Base-by-base conservation (phyloP, 2,329 filamentous ascomycete species). In the Verticillium isaacii region DNA sequence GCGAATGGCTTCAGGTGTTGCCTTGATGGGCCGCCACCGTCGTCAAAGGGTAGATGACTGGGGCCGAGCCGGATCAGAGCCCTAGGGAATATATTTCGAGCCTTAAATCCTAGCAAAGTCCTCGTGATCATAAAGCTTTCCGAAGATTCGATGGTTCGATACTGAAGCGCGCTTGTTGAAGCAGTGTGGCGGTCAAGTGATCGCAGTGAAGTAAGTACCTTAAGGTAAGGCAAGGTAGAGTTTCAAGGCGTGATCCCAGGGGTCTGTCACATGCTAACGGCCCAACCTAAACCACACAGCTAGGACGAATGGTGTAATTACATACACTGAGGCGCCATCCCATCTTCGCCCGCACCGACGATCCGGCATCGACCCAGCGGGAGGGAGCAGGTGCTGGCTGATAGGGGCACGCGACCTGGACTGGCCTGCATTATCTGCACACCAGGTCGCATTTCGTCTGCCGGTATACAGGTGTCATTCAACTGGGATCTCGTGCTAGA, bases 381-480 rank as follows among this genome's bases (percentile, higher is more conserved):
- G 17, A 17, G 37, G 23, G 19, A 25, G 54, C 6, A 17, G 8
- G 57, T 29, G 32, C 17, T 50, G 54, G 39, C 12, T 41, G 60
- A 62, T 60, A 58, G 61, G 63, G 63, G 61, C 63, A 64, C 59
- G 63, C 59, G 63, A 64, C 63, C 63, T 61, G 19, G 23, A 41
- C 29, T 8, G 34, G 19, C 17, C 37, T 41, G 37, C 37, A 41
- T 41, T 41, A 7, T 15, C 37, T 41, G 17, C 17, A 19, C 37
- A 41, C 37, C 37, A 41, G 15, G 17, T n/a, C 15, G 17, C 14
- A n/a, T 41, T 41, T 41, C 15, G 37, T 15, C 2, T n/a, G 37
- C 17, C 37, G 14, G 14, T 41, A 2, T 41, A 3, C 37, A 15
- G 15, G 1, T 3, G 19, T 17, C 6, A 12, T n/a, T 17, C 15